These are phyloP conservation scores for Clonostachys chloroleuca DNA, from an alignment of 2,329 filamentous ascomycete genomes.

Conservation along the genomic window DNA sequence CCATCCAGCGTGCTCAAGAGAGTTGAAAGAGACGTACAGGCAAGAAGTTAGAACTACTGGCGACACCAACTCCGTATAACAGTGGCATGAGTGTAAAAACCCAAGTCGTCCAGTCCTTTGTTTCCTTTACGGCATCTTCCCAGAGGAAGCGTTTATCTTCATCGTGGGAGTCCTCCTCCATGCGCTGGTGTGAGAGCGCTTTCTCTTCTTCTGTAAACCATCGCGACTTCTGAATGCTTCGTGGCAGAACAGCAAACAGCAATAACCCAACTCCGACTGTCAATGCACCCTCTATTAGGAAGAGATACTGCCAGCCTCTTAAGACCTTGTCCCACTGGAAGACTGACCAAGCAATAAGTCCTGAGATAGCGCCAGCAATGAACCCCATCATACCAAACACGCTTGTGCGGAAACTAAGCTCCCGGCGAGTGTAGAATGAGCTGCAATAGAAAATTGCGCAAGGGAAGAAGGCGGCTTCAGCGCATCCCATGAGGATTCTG, in stretches of 20 bases:
- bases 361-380: conserved; percentile 61
- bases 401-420: conserved; percentile 50
- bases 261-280: conserved; percentile 10
- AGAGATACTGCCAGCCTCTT: not conserved
- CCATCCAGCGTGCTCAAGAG: no score
- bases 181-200: conserved; percentile 13
- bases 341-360: conserved; percentile 36
- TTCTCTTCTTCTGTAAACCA: conserved; percentile 15
- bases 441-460: conserved; percentile 6
- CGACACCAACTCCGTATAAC: conserved; percentile 14
- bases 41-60: conserved; percentile 14
- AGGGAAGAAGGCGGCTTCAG: conserved; percentile 28
- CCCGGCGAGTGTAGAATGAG: conserved; percentile 38
- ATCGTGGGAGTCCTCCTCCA: conserved; percentile 12
- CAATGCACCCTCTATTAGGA: not conserved
- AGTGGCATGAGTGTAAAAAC: conserved; percentile 13
- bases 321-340: not conserved
- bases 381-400: conserved; percentile 54
- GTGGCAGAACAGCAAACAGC: conserved; percentile 10
- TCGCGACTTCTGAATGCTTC: conserved; percentile 10
- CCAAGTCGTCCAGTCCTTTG: conserved; percentile 14
- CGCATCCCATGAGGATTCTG: conserved; percentile 25
- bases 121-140: conserved; percentile 11
- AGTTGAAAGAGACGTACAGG: conserved; percentile 5
- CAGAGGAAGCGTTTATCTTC: conserved; percentile 11